Percentiles rank a stretch among this genome's conserved stretches.
Conservation (phyloP, 345 rosid species). For the Citrus inodora region DNA sequence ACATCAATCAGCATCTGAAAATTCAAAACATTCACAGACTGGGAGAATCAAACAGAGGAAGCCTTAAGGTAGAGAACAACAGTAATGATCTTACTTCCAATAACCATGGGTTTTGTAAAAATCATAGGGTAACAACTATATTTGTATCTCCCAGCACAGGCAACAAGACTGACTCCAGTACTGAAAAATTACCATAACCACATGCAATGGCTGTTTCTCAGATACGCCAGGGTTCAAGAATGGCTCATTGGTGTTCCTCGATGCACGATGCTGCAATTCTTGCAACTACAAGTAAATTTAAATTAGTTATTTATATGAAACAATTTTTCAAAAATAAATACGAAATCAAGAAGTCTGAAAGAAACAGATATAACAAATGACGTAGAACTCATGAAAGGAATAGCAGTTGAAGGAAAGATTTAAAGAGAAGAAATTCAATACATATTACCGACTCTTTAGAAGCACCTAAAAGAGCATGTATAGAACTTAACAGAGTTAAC, state of each 20-base stretch:
- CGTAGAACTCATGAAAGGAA: neutral
- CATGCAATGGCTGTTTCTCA: constrained; percentile 93
- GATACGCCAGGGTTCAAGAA: constrained; percentile 82
- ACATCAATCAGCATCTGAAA: neutral
- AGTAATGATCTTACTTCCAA: neutral
- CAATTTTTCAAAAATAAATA: neutral
- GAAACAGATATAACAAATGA: neutral
- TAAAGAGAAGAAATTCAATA: neutral
- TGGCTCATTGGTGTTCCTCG: constrained; percentile 65
- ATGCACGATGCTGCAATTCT: constrained; percentile 88
- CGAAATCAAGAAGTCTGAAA: neutral
- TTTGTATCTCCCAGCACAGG: neutral
- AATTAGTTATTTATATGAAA: constrained; percentile 14
- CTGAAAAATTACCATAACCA: constrained; percentile 70
- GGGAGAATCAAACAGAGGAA: neutral
- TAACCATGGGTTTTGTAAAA: neutral
- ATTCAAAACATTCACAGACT: neutral
- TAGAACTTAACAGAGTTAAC: neutral
- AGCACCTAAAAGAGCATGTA: neutral
- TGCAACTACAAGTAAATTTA: constrained; percentile 59
- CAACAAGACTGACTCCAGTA: neutral
- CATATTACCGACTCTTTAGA: neutral
- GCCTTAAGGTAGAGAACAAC: neutral
- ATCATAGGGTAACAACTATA: neutral
- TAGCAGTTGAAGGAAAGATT: neutral